phyloP scores from a whole-genome alignment of 2,329 filamentous ascomycete species.

The Moelleriella libera region DNA sequence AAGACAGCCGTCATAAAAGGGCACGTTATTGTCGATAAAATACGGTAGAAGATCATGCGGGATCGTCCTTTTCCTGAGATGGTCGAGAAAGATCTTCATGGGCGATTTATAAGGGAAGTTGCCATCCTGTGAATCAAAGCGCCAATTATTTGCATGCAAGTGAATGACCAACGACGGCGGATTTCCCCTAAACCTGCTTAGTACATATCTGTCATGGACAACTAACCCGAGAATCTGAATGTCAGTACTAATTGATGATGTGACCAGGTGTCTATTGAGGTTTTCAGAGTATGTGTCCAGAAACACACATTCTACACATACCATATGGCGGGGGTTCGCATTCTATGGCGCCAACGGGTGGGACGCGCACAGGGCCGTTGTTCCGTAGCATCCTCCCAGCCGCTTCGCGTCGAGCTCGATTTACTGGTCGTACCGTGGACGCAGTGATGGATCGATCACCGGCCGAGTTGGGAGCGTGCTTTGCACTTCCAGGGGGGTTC shows the following conservation, averaged over 20 bases:
- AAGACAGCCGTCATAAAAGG: constrained; percentile 87
- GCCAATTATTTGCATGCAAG: constrained; percentile 72
- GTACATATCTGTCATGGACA: constrained; percentile 59
- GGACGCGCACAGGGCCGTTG: constrained; percentile 31
- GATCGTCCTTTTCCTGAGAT: constrained; percentile 61
- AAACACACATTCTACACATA: constrained; percentile 13
- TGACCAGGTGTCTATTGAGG: no score
- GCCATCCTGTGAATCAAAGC: constrained; percentile 87
- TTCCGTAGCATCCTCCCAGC: constrained; percentile 34
- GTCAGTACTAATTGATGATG: not conserved
- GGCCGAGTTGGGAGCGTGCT: constrained; percentile 20
- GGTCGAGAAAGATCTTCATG: constrained; percentile 70
- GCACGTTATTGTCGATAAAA: constrained; percentile 54
- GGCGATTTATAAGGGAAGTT: constrained; percentile 87
- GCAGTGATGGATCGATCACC: constrained; percentile 22
- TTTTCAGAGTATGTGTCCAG: not conserved
- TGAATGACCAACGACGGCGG: constrained; percentile 79
- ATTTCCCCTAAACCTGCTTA: constrained; percentile 64
- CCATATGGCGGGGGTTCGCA: constrained; percentile 38
- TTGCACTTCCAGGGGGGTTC: constrained; percentile 32
- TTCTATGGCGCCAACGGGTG: constrained; percentile 23
- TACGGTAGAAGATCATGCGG: constrained; percentile 82
- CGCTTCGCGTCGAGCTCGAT: constrained; percentile 44
- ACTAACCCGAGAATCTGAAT: constrained; percentile 32
- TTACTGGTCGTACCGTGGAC: constrained; percentile 33